These are phyloP conservation scores for Tetrapisispora taiwanensis DNA, from an alignment of 805 yeast species.

Conservation along the genomic window DNA sequence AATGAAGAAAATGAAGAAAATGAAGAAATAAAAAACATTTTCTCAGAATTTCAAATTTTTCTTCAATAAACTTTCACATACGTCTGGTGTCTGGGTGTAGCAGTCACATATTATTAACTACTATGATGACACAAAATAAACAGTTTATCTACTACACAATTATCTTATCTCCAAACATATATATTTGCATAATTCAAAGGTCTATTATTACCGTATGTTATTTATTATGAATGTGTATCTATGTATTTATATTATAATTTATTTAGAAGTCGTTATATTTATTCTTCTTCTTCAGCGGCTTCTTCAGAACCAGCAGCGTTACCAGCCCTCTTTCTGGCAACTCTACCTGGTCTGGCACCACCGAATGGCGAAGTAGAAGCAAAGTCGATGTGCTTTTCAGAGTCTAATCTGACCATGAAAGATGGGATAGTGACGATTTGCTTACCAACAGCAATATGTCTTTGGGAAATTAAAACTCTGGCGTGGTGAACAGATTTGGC, in stretches of 20 bases:
- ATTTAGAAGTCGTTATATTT: conserved; percentile 35
- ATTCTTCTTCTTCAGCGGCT: conserved; percentile 62
- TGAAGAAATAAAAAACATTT: too few relatives aligned
- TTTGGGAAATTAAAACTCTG: conserved; percentile 95
- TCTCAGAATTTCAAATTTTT: too few relatives aligned
- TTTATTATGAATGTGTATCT: not conserved
- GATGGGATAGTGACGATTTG: conserved; percentile 98
- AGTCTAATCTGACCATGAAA: conserved; percentile 98
- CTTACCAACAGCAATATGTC: conserved; percentile 99
- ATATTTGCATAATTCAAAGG: too few relatives aligned
- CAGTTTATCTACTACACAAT: too few relatives aligned
- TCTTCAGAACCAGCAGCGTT: conserved; percentile 52
- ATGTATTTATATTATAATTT: conserved; percentile 7
- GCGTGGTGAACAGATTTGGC: conserved; percentile 99
- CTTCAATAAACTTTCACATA: too few relatives aligned
- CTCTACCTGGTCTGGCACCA: conserved; percentile 99
- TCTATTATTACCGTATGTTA: too few relatives aligned
- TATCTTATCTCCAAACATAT: too few relatives aligned
- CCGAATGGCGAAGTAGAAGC: conserved; percentile 99
- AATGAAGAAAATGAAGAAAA: too few relatives aligned
- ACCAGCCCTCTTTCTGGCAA: conserved; percentile 83
- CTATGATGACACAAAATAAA: too few relatives aligned
- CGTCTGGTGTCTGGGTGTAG: too few relatives aligned
- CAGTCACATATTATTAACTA: too few relatives aligned
- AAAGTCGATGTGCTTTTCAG: conserved; percentile 99